Evolutionary conservation across 1,284 basidiomycete species (phyloP).

Genomic region (Trichosporon sp.): DNA sequence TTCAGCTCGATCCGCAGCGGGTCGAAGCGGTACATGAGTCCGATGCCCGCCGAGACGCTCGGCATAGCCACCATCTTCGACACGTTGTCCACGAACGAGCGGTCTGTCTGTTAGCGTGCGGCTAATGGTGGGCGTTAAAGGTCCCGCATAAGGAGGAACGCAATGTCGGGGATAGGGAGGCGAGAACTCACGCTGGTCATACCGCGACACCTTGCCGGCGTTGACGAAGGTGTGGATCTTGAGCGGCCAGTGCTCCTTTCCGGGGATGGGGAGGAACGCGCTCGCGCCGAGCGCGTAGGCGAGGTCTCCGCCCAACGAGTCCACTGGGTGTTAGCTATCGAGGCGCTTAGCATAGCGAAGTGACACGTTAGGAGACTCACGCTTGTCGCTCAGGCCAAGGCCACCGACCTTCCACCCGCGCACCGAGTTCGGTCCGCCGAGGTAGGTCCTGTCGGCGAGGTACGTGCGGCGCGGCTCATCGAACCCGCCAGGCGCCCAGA

Average conservation of each 20-base stretch:
- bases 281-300: constrained; percentile 81
- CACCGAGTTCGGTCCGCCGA: constrained; percentile 88
- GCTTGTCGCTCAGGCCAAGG: constrained; percentile 74
- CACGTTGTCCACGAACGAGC: constrained; percentile 43
- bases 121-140: no score
- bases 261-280: constrained; percentile 72
- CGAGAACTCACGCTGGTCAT: constrained; percentile 57
- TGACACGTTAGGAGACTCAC: constrained; percentile 52
- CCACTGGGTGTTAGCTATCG: constrained; percentile 36
- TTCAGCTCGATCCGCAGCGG: constrained; percentile 69
- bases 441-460: constrained; percentile 80
- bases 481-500: constrained; percentile 21
- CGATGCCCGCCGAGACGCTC: constrained; percentile 71
- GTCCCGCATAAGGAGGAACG: constrained; percentile 3
- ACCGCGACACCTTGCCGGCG: constrained; percentile 70
- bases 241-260: constrained; percentile 77
- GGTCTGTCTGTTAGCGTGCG: constrained; percentile 31
- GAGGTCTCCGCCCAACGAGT: constrained; percentile 84
- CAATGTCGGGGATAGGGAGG: constrained; percentile 4
- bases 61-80: constrained; percentile 48
- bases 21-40: constrained; percentile 71
- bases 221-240: constrained; percentile 84
- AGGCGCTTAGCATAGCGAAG: background rate
- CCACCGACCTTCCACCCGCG: constrained; percentile 80
- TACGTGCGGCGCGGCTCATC: constrained; percentile 44